Evolutionary conservation across 805 yeast species (phyloP), one percentile per base, ranked within the genome.

Genomic region (Candida nanaspora): DNA sequence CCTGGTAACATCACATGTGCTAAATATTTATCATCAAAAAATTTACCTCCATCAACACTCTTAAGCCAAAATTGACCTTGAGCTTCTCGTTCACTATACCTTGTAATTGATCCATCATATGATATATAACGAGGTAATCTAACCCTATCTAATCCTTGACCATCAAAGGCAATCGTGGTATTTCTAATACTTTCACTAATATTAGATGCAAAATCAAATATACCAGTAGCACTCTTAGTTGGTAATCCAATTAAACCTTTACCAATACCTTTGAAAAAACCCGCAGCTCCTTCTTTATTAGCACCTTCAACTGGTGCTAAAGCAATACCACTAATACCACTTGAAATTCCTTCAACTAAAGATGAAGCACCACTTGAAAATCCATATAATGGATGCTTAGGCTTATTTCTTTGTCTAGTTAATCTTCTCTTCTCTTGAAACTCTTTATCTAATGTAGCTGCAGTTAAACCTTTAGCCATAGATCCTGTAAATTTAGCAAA

Each of bases 31-130:
- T 93, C 97, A 37, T 70, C 67, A 49, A 76, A 72, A 53, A 68
- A 86, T 27, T 74, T 65, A 1, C 97, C 97, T 34, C 94, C 95
- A 52, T 83, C 83, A 19, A 86, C 76, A 7, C 79, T 69, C 62
- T 86, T 89, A 45, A 93, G 68, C 93, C 97, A 86, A 53, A 72
- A 84, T 58, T 91, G 97, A 6, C 99, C 99, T 50, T 88, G 93
- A 0, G 98, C 83, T 47, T 87, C 96, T 41, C 94, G 70, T 45
- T 78, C 77, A 20, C 82, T 74, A 58, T 74, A 93, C 2, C 91
- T 82, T 27, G 80, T 69, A n/a, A 91, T 74, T 1, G 86, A 70
- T 13, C 82, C 77, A 56, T 86, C 91, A 40, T 70, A 73, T 10
- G 80, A 70, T 32, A 94, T 70, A 46, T 71, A 80, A 33, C 98